Evolutionary conservation across 495 filamentous ascomycete species (phyloP), one percentile per base, ranked within the genome.

Genomic region (Penicillium ochrochloron): DNA sequence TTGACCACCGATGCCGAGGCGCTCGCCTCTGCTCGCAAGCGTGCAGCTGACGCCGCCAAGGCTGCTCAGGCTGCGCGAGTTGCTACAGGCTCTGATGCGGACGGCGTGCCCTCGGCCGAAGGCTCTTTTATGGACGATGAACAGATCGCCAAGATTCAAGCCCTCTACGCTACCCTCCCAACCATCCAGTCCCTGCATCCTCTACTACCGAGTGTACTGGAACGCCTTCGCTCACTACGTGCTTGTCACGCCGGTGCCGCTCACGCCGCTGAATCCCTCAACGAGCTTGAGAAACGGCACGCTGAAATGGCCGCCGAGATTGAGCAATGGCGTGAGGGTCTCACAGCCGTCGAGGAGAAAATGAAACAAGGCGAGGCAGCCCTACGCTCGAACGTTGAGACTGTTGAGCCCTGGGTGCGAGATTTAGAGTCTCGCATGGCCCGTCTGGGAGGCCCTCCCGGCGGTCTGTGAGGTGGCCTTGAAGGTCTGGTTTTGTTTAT

Each of bases 131-230:
- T 68, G 11, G 68, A 82, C 60, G 83, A 86, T 37, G 92, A 96
- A 69, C 86, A 92, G 66, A 84, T 85, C 19, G 84, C 92, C 44
- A 97, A 96, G 74, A 90, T 98, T 73, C 94, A 96, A 68, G 93
- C 94, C 3, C 85, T 99, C 3, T 98, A 97, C 75, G 89, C 89
- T 2, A 92, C 92, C 17, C 83, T 99, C 6, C 88, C 92, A 7
- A 94, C 92, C 12, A 96, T 99, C 65, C 92, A 97, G 76, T 91
- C 84, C 59, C 80, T 98, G 15, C 84, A 91, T 5, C 95, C 96
- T 8, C 77, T 97, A 25, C 82, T 99, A 14, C 96, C 96, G 9
- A 86, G 91, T 5, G 81, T 97, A 25, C 82, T 99, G 4, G 92
- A 97, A 70, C 85, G 96, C 19, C 79, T 99, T 42, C 83, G 93